Conservation (phyloP, 169 alveolate species). For the Babesia gibsoni region DNA sequence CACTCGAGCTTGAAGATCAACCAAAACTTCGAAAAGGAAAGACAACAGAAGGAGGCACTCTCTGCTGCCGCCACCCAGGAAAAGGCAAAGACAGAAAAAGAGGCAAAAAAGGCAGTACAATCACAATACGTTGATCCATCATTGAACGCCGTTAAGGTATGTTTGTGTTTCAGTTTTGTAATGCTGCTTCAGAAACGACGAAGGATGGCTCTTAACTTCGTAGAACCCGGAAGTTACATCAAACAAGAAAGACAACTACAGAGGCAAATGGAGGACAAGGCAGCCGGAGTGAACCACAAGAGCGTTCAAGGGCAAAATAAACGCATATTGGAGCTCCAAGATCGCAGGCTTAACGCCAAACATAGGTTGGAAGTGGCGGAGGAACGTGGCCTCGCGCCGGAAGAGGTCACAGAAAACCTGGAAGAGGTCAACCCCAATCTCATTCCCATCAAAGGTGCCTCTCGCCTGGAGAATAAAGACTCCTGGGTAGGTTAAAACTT, state of each 20-base stretch:
- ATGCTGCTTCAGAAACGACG: constrained; percentile 11
- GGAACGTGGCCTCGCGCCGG: constrained; percentile 7
- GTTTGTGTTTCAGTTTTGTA: neutral
- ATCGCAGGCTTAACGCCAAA: constrained; percentile 30
- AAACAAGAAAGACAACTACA: constrained; percentile 58
- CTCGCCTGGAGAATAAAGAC: constrained; percentile 45
- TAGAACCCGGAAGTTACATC: constrained; percentile 57
- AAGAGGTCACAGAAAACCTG: constrained; percentile 38
- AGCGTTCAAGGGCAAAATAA: constrained; percentile 42
- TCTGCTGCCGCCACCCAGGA: constrained; percentile 15
- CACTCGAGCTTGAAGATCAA: constrained; percentile 72
- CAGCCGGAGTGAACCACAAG: constrained; percentile 42
- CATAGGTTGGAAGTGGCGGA: constrained; percentile 27
- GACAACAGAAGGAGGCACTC: constrained; percentile 58
- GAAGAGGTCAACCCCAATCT: constrained; percentile 63
- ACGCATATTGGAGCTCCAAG: constrained; percentile 48
- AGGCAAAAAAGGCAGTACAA: constrained; percentile 46
- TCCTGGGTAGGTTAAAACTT: constrained; percentile 36
- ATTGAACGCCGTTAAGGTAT: constrained; percentile 25
- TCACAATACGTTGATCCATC: constrained; percentile 58
- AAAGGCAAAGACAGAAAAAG: constrained; percentile 13
- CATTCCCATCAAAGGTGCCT: constrained; percentile 58
- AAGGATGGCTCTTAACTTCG: constrained; percentile 40
- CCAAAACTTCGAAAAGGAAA: constrained; percentile 65
- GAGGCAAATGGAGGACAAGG: constrained; percentile 62